Evolutionary conservation across 129 eudicot species (phyloP).

Genomic region (Arctium lappa): DNA sequence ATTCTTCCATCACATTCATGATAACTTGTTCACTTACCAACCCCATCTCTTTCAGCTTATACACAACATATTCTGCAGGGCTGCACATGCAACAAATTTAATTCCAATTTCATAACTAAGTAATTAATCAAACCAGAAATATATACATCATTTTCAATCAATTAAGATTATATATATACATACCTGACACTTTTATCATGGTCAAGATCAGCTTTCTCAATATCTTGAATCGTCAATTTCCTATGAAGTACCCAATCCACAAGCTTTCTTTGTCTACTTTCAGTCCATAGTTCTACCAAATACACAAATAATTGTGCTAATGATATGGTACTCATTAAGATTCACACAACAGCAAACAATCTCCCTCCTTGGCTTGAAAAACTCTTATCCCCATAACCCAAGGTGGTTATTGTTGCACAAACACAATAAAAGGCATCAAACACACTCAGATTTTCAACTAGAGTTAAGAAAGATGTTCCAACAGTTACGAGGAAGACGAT

Average conservation of each 20-base stretch:
- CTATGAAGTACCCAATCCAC: slow-evolving; percentile 69
- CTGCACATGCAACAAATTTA: slow-evolving; percentile 25
- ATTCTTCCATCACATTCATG: slow-evolving; percentile 50
- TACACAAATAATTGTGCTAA: slow-evolving; percentile 62
- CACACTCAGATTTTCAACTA: slow-evolving; percentile 40
- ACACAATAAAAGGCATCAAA: slow-evolving; percentile 84
- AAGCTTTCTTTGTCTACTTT: slow-evolving; percentile 46
- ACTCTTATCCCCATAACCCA: slow-evolving; percentile 84
- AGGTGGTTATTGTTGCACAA: slow-evolving; percentile 66
- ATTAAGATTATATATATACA: background rate
- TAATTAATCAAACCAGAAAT: background rate
- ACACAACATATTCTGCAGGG: slow-evolving; percentile 64
- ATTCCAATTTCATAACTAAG: background rate
- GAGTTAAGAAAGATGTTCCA: slow-evolving; percentile 46
- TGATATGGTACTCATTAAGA: slow-evolving; percentile 61
- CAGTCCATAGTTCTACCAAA: slow-evolving; percentile 65
- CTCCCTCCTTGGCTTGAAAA: slow-evolving; percentile 64
- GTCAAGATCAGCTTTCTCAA: slow-evolving; percentile 83
- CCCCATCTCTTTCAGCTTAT: slow-evolving; percentile 85
- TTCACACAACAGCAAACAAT: slow-evolving; percentile 71
- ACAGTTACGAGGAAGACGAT: slow-evolving; percentile 41
- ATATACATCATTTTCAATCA: too few species aligned
- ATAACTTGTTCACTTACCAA: slow-evolving; percentile 62
- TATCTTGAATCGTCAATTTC: slow-evolving; percentile 55
- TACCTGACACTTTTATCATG: slow-evolving; percentile 65